phyloP scores from a whole-genome alignment of 2,329 filamentous ascomycete genomes.

The Trichoderma asperellum region DNA sequence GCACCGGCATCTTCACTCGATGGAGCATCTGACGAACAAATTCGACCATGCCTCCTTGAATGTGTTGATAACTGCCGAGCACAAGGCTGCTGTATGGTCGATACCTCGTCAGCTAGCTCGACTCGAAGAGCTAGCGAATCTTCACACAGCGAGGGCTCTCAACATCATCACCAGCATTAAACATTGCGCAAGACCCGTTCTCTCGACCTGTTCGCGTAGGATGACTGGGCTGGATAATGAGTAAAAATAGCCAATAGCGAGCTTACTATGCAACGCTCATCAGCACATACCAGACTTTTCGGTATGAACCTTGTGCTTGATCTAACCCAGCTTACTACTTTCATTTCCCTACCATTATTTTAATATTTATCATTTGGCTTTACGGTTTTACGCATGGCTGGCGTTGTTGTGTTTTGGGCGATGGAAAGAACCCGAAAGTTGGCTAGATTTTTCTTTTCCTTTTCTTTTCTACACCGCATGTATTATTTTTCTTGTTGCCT shows the following conservation, averaged over 20 bases:
- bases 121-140: conserved; percentile 44
- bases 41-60: conserved; percentile 54
- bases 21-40: conserved; percentile 39
- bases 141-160: conserved; percentile 34
- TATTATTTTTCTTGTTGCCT: not conserved
- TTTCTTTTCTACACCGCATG: not conserved
- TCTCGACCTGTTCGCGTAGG: not conserved
- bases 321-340: not conserved
- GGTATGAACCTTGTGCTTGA: not conserved
- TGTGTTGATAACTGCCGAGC: conserved; percentile 45
- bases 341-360: not conserved
- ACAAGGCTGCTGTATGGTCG: conserved; percentile 41
- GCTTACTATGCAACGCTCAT: not conserved
- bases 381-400: not conserved
- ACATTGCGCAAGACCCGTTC: not conserved
- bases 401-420: conserved; percentile 4
- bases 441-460: conserved; percentile 6
- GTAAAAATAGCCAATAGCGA: not conserved
- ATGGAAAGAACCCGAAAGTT: not conserved
- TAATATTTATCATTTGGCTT: conserved; percentile 5
- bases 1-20: conserved; percentile 44
- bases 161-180: conserved; percentile 7
- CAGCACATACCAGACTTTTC: not conserved
- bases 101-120: conserved; percentile 43
- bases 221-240: conserved; percentile 8